Percentiles rank a stretch among this genome's conserved stretches.
Conservation (phyloP, 805 yeast species). For the Saitoella complicata region DNA sequence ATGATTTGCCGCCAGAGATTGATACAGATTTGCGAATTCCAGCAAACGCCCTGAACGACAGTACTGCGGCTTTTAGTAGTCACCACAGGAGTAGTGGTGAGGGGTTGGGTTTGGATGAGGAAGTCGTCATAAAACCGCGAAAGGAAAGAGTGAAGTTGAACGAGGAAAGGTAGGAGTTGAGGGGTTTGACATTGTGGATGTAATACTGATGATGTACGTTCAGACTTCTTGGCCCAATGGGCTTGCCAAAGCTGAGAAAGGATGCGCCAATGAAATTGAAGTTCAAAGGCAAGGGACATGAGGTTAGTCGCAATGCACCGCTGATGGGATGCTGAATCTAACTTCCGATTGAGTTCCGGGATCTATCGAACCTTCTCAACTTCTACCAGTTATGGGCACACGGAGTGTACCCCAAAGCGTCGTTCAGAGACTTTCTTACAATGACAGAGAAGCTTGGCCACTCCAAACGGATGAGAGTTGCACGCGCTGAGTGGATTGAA, state of each 20-base stretch:
- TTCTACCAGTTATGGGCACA: conserved; percentile 67
- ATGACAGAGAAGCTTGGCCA: conserved; percentile 36
- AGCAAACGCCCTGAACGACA: too few species aligned
- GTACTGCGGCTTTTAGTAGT: too few species aligned
- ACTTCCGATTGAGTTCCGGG: conserved; percentile 21
- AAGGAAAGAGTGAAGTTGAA: too few species aligned
- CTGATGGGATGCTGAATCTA: neutral
- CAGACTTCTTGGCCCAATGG: conserved; percentile 35
- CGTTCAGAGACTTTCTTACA: conserved; percentile 50
- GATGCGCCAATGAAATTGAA: conserved; percentile 13
- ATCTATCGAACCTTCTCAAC: conserved; percentile 33
- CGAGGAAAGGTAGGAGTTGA: too few species aligned
- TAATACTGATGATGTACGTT: too few species aligned
- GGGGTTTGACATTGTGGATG: too few species aligned
- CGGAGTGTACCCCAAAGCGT: conserved; percentile 60
- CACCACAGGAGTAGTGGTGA: too few species aligned
- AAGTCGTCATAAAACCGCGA: too few species aligned
- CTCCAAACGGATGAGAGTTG: conserved; percentile 24
- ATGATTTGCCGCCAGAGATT: too few species aligned
- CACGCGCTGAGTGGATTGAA: conserved; percentile 6
- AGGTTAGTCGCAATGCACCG: conserved; percentile 13
- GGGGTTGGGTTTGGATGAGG: too few species aligned
- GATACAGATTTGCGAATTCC: too few species aligned
- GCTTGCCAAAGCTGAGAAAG: conserved; percentile 34
- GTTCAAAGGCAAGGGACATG: conserved; percentile 28